A percentile compares a stretch with the other conserved stretches of the same genome.
These are phyloP conservation scores for Sicyos edulis DNA, from an alignment of 306 rosid genomes.

Conservation along the genomic window DNA sequence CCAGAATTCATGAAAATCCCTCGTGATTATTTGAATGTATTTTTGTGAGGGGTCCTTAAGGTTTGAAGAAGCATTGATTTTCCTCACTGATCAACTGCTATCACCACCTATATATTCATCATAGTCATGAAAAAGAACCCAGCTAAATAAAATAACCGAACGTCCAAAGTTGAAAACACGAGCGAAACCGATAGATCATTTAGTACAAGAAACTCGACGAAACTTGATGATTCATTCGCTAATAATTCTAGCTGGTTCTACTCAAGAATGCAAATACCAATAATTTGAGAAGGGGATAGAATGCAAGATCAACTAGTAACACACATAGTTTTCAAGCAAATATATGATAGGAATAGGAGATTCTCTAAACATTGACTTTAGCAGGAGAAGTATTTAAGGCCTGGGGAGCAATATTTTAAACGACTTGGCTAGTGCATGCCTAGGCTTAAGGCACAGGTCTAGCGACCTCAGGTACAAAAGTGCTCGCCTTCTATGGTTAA, in stretches of 20 bases:
- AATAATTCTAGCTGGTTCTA: no score
- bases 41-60: conserved; percentile 38
- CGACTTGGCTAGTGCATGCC: no score
- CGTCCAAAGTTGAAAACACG: background rate
- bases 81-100: conserved; percentile 41
- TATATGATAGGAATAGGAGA: background rate
- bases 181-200: no score
- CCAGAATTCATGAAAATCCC: conserved; percentile 59
- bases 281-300: background rate
- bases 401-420: no score
- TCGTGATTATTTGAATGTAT: conserved; percentile 39
- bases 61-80: conserved; percentile 43
- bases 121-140: conserved; percentile 15
- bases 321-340: background rate
- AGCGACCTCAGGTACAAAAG: no score
- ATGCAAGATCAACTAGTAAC: background rate
- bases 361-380: background rate
- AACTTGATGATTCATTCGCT: no score
- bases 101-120: conserved; percentile 38
- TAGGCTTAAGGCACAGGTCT: no score
- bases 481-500: no score
- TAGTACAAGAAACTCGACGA: background rate
- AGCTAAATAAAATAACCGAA: conserved; percentile 9
- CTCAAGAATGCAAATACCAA: background rate
- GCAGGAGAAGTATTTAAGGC: background rate